A percentile compares a stretch with the other conserved stretches of the same genome.
Conservation (phyloP, 2,329 filamentous ascomycete genomes). For the Penicillium hordei region DNA sequence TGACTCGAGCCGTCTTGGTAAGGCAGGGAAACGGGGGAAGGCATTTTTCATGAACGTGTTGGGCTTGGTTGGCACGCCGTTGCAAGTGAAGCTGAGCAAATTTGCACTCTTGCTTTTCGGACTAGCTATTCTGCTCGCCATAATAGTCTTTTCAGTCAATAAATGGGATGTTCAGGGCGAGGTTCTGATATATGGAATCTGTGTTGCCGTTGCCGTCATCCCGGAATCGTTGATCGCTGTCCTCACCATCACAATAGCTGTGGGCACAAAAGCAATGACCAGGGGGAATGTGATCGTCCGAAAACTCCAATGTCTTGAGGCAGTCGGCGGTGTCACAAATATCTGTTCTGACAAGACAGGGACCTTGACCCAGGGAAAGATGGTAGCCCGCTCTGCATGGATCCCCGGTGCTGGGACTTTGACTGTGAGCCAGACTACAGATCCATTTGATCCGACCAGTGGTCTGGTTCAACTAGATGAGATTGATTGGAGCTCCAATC, state of each 20-base stretch:
- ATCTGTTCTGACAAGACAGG: conserved; percentile 61
- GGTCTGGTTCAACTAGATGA: conserved; percentile 46
- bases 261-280: conserved; percentile 56
- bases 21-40: conserved; percentile 42
- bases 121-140: conserved; percentile 63
- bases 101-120: conserved; percentile 79
- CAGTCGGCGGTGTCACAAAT: conserved; percentile 58
- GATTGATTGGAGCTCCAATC: conserved; percentile 31
- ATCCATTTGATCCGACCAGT: conserved; percentile 57
- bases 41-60: conserved; percentile 52
- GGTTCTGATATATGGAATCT: conserved; percentile 60
- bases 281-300: conserved; percentile 55
- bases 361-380: conserved; percentile 56
- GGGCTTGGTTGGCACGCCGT: conserved; percentile 67
- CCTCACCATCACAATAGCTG: conserved; percentile 61
- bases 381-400: conserved; percentile 61
- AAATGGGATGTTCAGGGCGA: conserved; percentile 57
- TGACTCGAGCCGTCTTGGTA: conserved; percentile 21
- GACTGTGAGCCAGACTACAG: conserved; percentile 53
- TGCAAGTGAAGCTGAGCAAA: conserved; percentile 82
- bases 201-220: conserved; percentile 61
- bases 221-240: conserved; percentile 64
- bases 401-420: conserved; percentile 55
- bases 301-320: conserved; percentile 56
- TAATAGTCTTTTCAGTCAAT: conserved; percentile 63